Percentiles rank a stretch among this genome's conserved stretches.
phyloP scores from a whole-genome alignment of 768 basidiomycete species.

The Tricholoma sp. region DNA sequence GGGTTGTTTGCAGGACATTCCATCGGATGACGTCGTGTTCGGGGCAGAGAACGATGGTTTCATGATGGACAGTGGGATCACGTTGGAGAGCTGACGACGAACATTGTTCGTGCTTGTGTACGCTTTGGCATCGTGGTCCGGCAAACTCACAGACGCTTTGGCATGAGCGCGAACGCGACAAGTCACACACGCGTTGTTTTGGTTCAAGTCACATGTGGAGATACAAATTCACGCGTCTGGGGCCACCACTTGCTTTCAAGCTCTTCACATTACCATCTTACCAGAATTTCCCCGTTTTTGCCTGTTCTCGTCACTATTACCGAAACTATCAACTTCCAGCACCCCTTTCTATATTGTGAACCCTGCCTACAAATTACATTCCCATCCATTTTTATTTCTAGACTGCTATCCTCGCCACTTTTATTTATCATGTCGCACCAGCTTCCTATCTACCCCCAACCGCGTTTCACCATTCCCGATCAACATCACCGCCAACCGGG shows the following conservation, averaged over 20 bases:
- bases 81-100: too few species aligned
- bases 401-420: neutral
- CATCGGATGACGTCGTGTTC: neutral
- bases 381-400: neutral
- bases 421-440: neutral
- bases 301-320: neutral
- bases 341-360: neutral
- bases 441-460: neutral
- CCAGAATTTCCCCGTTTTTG: neutral
- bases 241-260: neutral
- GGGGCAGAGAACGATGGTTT: neutral
- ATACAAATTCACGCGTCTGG: neutral
- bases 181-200: neutral
- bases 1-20: too few species aligned
- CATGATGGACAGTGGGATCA: neutral
- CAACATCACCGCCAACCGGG: too few species aligned
- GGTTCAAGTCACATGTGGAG: neutral
- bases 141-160: neutral
- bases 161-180: neutral
- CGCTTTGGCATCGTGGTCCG: neutral
- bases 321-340: neutral
- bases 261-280: neutral
- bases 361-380: neutral
- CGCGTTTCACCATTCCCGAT: neutral
- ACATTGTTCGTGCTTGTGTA: neutral